Conservation (phyloP, 2,329 filamentous ascomycete species). For the Calonectria leucothoes region DNA sequence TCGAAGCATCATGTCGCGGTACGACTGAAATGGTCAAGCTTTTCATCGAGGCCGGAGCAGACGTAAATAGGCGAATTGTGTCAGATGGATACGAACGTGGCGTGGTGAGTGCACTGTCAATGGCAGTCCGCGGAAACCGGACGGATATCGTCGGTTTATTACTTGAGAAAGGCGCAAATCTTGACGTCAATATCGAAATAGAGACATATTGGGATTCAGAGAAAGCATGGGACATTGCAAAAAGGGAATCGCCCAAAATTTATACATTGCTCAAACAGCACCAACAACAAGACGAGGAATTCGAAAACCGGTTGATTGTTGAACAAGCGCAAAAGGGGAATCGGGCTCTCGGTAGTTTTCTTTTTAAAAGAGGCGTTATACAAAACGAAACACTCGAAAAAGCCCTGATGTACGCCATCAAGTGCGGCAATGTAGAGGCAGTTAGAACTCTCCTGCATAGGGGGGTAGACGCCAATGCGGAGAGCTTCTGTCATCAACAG, state of each 20-base stretch:
- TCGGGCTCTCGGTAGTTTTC: background rate
- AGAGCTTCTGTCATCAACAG: background rate
- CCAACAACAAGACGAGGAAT: too few relatives aligned
- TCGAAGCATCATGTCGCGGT: background rate
- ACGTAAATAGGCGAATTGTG: background rate
- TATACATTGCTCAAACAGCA: background rate
- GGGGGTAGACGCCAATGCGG: background rate
- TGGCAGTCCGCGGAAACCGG: background rate
- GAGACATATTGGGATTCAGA: fast-evolving
- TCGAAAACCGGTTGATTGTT: background rate
- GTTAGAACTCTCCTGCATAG: background rate
- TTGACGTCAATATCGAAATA: background rate
- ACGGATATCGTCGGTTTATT: background rate
- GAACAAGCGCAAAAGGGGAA: background rate
- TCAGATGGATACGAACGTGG: fast-evolving
- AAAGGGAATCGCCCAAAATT: background rate
- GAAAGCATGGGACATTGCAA: background rate
- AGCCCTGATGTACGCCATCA: background rate
- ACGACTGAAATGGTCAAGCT: background rate
- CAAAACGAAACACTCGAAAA: background rate
- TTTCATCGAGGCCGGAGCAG: background rate
- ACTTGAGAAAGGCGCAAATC: background rate
- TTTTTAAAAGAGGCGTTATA: background rate
- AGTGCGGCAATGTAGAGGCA: background rate
- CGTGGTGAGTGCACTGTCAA: background rate